A percentile compares a stretch with the other conserved stretches of the same genome.
phyloP scores from a whole-genome alignment of 2,329 filamentous ascomycete genomes.

The Chaetomiaceae sp. region DNA sequence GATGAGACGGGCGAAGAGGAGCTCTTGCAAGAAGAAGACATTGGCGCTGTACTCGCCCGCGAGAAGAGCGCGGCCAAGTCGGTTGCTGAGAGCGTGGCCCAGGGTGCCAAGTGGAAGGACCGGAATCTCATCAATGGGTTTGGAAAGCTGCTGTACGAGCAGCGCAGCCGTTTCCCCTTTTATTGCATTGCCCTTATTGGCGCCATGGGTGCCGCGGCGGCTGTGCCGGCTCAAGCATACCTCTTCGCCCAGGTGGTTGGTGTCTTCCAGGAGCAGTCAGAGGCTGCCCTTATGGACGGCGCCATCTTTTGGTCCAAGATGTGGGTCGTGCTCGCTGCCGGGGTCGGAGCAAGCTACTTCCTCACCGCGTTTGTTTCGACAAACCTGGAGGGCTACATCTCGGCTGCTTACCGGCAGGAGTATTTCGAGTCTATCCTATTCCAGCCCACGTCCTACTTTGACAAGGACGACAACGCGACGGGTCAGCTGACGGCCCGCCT shows the following conservation, averaged over 20 bases:
- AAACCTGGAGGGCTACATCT: conserved; percentile 44
- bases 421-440: conserved; percentile 58
- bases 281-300: conserved; percentile 24
- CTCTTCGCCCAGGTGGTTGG: conserved; percentile 52
- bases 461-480: conserved; percentile 54
- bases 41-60: conserved; percentile 37
- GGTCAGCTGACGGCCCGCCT: conserved; percentile 57
- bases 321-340: conserved; percentile 57
- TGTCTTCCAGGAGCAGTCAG: conserved; percentile 42
- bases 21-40: conserved; percentile 38
- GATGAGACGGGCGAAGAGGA: conserved; percentile 39
- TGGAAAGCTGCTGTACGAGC: conserved; percentile 53
- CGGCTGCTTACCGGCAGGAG: conserved; percentile 53
- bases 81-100: conserved; percentile 27
- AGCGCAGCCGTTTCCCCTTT: conserved; percentile 46
- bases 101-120: conserved; percentile 33
- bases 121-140: conserved; percentile 49
- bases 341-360: conserved; percentile 51
- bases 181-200: conserved; percentile 49
- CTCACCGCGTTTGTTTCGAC: conserved; percentile 42
- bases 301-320: conserved; percentile 60
- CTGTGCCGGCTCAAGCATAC: conserved; percentile 49
- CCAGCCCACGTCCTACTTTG: conserved; percentile 58
- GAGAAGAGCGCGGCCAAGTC: conserved; percentile 45
- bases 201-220: conserved; percentile 41